These are phyloP conservation scores for Hevea brasiliensis DNA, from an alignment of 345 rosid genomes.

Conservation along the genomic window DNA sequence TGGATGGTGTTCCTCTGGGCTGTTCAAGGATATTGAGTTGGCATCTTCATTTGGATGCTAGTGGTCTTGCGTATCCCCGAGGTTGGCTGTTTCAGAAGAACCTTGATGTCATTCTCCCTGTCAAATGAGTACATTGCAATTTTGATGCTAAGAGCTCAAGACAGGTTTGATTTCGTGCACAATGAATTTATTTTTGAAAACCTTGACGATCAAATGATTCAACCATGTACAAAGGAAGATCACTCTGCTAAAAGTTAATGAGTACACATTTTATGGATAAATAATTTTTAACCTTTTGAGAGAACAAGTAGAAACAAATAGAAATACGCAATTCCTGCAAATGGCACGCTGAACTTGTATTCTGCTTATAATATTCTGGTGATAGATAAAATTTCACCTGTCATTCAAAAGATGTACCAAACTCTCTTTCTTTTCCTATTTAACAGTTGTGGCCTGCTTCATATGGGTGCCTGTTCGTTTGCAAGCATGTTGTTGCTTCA, in stretches of 20 bases:
- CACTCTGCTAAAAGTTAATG: too few species aligned
- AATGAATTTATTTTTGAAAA: not conserved
- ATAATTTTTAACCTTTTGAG: not conserved
- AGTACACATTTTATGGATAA: not conserved
- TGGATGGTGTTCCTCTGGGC: constrained; percentile 71
- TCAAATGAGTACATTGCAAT: constrained; percentile 34
- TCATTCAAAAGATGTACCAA: not conserved
- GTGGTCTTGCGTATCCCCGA: constrained; percentile 57
- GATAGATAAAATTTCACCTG: too few species aligned
- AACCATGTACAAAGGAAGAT: not conserved
- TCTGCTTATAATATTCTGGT: not conserved
- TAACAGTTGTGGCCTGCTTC: constrained; percentile 15
- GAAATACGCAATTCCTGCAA: not conserved
- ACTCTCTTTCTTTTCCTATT: not conserved
- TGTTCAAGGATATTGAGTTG: constrained; percentile 82
- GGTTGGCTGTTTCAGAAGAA: constrained; percentile 72
- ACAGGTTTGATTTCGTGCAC: constrained; percentile 25
- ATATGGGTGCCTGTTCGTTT: constrained; percentile 8
- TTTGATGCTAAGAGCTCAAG: constrained; percentile 23
- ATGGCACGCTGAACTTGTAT: not conserved
- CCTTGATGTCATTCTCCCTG: constrained; percentile 53
- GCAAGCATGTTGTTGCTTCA: constrained; percentile 8
- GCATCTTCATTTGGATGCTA: constrained; percentile 83
- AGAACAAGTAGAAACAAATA: not conserved
- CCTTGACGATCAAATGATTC: not conserved